Evolutionary conservation across 1,139 yeast genomes (phyloP).

Genomic region (Groenewaldozyma sp.): DNA sequence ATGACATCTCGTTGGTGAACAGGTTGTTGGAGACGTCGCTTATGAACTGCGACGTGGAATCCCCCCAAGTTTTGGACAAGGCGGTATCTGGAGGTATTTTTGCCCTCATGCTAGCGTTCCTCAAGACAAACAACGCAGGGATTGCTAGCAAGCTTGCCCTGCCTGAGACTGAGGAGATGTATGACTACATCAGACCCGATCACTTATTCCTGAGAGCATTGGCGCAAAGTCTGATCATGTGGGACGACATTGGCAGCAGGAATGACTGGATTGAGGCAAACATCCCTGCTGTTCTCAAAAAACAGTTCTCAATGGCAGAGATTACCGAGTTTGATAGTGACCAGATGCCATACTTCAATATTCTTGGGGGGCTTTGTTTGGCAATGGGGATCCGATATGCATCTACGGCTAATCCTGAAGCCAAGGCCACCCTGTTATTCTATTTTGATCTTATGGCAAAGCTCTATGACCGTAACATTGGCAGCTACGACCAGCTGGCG

Average conservation of each 20-base stretch:
- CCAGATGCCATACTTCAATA: constrained; percentile 53
- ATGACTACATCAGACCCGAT: constrained; percentile 78
- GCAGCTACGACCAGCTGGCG: constrained; percentile 51
- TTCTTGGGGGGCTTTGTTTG: constrained; percentile 66
- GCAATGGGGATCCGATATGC: constrained; percentile 73
- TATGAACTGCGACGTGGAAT: constrained; percentile 60
- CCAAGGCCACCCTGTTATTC: constrained; percentile 50
- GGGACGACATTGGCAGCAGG: constrained; percentile 54
- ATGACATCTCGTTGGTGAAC: constrained; percentile 66
- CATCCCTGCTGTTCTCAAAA: constrained; percentile 17
- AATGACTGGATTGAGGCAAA: constrained; percentile 44
- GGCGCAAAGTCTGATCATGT: constrained; percentile 63
- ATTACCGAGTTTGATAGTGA: constrained; percentile 45
- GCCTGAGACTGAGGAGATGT: constrained; percentile 51
- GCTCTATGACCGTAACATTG: constrained; percentile 38
- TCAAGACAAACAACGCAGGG: constrained; percentile 53
- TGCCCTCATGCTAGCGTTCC: constrained; percentile 65
- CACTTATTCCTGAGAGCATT: constrained; percentile 59
- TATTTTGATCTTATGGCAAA: constrained; percentile 54
- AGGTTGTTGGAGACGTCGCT: constrained; percentile 51
- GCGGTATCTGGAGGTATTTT: constrained; percentile 75
- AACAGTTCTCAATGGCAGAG: constrained; percentile 18
- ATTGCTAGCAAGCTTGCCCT: constrained; percentile 58
- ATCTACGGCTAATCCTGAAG: constrained; percentile 50
- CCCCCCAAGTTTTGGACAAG: constrained; percentile 52